Evolutionary conservation across 768 basidiomycete species (phyloP).

Genomic region (Paxillus rubicundulus): DNA sequence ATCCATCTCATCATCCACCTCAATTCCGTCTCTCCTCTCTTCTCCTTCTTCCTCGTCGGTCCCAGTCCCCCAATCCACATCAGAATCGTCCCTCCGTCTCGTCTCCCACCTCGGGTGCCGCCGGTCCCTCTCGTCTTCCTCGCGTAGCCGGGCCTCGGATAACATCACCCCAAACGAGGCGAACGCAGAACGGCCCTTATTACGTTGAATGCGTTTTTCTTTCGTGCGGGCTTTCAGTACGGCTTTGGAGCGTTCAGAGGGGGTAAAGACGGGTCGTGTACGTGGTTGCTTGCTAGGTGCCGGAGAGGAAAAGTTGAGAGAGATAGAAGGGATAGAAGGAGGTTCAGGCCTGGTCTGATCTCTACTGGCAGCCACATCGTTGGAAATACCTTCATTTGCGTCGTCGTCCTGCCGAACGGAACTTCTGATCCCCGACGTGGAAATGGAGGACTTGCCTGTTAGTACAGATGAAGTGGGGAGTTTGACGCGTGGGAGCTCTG

Average conservation of each 20-base stretch:
- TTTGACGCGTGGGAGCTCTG: constrained; percentile 12
- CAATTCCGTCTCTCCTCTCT: constrained; percentile 10
- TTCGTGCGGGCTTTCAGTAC: constrained; percentile 25
- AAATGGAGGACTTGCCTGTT: constrained; percentile 15
- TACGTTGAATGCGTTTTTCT: constrained; percentile 13
- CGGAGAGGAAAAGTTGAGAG: constrained; percentile 14
- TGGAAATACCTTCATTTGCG: neutral
- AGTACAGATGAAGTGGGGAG: constrained; percentile 25
- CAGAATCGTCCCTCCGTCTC: constrained; percentile 60
- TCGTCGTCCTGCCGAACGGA: constrained; percentile 11
- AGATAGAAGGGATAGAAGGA: constrained; percentile 29
- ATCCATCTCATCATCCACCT: constrained; percentile 26
- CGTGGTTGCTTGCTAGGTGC: constrained; percentile 17
- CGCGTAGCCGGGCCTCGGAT: constrained; percentile 50
- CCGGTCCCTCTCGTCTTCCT: constrained; percentile 27
- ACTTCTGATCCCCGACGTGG: constrained; percentile 2
- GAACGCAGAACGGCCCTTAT: constrained; percentile 32
- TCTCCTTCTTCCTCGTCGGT: constrained; percentile 37
- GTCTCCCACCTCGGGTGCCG: constrained; percentile 44
- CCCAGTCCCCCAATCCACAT: constrained; percentile 63
- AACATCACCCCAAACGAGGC: constrained; percentile 52
- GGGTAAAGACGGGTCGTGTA: constrained; percentile 32
- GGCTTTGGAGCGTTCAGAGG: constrained; percentile 21
- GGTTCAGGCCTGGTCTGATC: constrained; percentile 4
- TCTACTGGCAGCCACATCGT: neutral